These are phyloP conservation scores for Chalara sp. DNA, from an alignment of 2,329 filamentous ascomycete genomes.

Conservation along the genomic window DNA sequence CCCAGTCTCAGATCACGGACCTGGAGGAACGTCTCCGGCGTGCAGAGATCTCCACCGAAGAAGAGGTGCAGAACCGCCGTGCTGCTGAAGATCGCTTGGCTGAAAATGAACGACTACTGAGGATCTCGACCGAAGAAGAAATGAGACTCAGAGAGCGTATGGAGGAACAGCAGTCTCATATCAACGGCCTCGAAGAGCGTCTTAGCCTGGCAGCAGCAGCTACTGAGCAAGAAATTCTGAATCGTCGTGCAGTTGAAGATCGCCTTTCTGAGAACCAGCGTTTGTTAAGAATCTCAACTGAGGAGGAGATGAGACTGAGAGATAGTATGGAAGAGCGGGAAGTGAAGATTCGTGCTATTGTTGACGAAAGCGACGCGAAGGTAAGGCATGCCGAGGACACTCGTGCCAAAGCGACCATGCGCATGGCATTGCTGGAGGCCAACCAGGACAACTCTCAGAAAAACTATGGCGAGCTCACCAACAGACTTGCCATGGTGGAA, in stretches of 20 bases:
- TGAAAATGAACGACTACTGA: slow-evolving; percentile 64
- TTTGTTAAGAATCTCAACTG: slow-evolving; percentile 60
- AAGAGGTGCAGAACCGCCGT: slow-evolving; percentile 56
- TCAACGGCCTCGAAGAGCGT: slow-evolving; percentile 59
- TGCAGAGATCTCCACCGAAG: slow-evolving; percentile 56
- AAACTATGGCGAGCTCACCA: slow-evolving; percentile 47
- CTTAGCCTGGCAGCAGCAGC: slow-evolving; percentile 55
- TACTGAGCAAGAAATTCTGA: slow-evolving; percentile 56
- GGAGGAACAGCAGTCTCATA: slow-evolving; percentile 40
- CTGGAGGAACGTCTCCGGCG: slow-evolving; percentile 61
- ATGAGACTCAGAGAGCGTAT: slow-evolving; percentile 58
- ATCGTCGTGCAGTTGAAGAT: slow-evolving; percentile 64
- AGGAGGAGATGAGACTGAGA: slow-evolving; percentile 63
- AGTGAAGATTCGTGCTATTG: slow-evolving; percentile 56
- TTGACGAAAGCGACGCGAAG: slow-evolving; percentile 64
- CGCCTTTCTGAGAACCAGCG: slow-evolving; percentile 66
- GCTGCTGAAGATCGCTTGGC: slow-evolving; percentile 66
- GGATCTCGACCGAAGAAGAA: slow-evolving; percentile 66
- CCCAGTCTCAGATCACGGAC: slow-evolving; percentile 34
- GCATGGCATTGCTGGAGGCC: slow-evolving; percentile 60
- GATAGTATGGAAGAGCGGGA: slow-evolving; percentile 64
- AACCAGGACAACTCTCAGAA: slow-evolving; percentile 53
- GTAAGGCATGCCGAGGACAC: slow-evolving; percentile 53
- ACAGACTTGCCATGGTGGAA: slow-evolving; percentile 47
- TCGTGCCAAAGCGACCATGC: slow-evolving; percentile 49